These are phyloP conservation scores for Trichoderma parareesei DNA, from an alignment of 495 filamentous ascomycete species.

Conservation along the genomic window DNA sequence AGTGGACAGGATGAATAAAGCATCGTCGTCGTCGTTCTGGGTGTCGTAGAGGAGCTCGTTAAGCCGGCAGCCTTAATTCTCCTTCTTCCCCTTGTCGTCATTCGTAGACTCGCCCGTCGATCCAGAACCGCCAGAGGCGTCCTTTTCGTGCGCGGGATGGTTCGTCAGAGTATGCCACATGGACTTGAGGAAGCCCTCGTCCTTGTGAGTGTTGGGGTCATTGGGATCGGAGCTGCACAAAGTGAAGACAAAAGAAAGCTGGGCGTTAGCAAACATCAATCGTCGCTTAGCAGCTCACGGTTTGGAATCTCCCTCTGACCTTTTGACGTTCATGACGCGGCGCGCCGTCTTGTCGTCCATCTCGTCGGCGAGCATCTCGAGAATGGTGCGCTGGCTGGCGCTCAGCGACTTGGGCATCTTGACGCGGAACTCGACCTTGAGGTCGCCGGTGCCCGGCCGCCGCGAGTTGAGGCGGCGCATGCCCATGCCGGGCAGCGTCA, in stretches of 20 bases:
- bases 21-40: neutral
- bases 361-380: constrained; percentile 95
- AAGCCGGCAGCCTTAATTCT: neutral
- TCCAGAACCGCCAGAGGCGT: constrained; percentile 17
- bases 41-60: neutral
- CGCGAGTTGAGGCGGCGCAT: constrained; percentile 69
- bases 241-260: neutral
- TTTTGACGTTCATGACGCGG: constrained; percentile 64
- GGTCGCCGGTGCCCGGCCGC: constrained; percentile 58
- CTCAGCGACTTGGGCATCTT: constrained; percentile 89
- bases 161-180: constrained; percentile 84
- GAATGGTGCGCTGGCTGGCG: constrained; percentile 76
- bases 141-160: constrained; percentile 49
- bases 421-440: constrained; percentile 91
- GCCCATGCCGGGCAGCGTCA: constrained; percentile 78
- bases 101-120: constrained; percentile 29
- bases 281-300: neutral
- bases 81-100: constrained; percentile 18
- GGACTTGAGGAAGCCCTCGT: constrained; percentile 79
- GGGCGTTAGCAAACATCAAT: neutral
- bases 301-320: constrained; percentile 20
- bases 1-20: neutral
- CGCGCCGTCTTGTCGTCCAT: constrained; percentile 86
- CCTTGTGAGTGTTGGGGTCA: constrained; percentile 47
- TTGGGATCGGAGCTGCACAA: constrained; percentile 7